A percentile compares a stretch with the other conserved stretches of the same genome.
Conservation (phyloP, 139 green algal species). For the Chlorella sorokiniana region DNA sequence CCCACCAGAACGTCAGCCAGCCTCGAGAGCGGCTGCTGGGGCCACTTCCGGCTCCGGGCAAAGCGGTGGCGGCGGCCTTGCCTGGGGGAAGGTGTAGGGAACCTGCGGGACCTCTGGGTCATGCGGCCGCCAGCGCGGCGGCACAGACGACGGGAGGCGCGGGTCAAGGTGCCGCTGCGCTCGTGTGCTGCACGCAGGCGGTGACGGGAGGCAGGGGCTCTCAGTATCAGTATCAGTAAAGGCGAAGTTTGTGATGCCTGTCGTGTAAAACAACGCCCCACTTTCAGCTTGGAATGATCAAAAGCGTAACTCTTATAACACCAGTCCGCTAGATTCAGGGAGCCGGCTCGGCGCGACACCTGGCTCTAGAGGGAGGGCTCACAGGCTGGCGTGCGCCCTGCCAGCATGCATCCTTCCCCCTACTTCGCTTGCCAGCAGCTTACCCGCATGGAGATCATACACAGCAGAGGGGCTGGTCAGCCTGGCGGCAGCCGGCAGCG, state of each 20-base stretch:
- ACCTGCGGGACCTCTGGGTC: constrained; percentile 31
- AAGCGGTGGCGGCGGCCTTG: too few species aligned
- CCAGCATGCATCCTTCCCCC: too few species aligned
- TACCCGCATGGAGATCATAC: constrained; percentile 41
- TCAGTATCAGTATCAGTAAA: too few species aligned
- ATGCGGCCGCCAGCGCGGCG: constrained; percentile 41
- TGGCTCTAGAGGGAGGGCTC: neutral
- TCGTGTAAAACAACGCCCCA: too few species aligned
- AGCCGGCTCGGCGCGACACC: too few species aligned
- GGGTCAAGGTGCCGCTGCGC: constrained; percentile 13
- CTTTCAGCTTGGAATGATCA: too few species aligned
- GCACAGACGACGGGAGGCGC: constrained; percentile 17
- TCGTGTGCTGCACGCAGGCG: neutral
- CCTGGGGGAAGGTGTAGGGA: constrained; percentile 44
- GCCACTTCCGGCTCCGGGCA: too few species aligned
- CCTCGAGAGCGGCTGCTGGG: too few species aligned
- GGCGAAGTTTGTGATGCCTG: neutral
- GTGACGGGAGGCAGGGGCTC: neutral
- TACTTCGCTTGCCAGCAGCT: too few species aligned
- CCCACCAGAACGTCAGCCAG: too few species aligned
- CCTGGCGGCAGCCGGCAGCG: neutral
- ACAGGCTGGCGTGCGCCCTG: neutral
- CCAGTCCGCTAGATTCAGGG: too few species aligned
- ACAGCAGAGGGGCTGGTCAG: neutral
- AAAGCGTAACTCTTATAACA: too few species aligned